Percentiles rank a stretch among this genome's conserved stretches.
Evolutionary conservation across 805 yeast species (phyloP).

Genomic region (Zygotorulaspora chibaensis): DNA sequence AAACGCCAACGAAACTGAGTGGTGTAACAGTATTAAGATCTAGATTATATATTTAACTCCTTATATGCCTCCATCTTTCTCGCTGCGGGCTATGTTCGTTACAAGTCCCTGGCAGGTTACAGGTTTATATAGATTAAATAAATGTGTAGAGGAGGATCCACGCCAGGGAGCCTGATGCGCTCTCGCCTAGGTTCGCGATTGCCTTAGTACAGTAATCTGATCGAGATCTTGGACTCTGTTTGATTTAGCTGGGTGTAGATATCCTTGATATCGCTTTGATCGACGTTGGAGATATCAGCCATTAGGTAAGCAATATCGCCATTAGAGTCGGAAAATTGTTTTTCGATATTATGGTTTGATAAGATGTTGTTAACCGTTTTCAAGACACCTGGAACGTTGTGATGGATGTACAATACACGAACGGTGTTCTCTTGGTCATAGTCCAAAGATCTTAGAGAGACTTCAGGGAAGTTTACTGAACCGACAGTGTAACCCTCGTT

Average conservation of each 20-base stretch:
- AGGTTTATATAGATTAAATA: too few species aligned
- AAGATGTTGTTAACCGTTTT: slow-evolving; percentile 94
- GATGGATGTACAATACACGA: slow-evolving; percentile 93
- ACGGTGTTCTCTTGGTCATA: slow-evolving; percentile 84
- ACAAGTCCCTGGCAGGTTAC: not conserved
- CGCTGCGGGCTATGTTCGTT: too few species aligned
- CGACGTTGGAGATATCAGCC: slow-evolving; percentile 93
- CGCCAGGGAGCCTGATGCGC: too few species aligned
- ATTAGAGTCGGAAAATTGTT: slow-evolving; percentile 95
- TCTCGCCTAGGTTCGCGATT: not conserved
- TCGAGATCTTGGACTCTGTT: slow-evolving; percentile 86
- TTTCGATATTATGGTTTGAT: slow-evolving; percentile 92
- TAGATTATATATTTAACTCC: too few species aligned
- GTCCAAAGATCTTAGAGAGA: slow-evolving; percentile 79
- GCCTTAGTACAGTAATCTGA: slow-evolving; percentile 76
- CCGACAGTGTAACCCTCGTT: slow-evolving; percentile 94
- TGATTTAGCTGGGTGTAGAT: slow-evolving; percentile 80
- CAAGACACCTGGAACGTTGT: slow-evolving; percentile 98
- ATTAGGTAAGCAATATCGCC: slow-evolving; percentile 95
- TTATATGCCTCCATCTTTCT: not conserved
- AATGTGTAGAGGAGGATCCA: too few species aligned
- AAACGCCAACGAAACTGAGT: too few species aligned
- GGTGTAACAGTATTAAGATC: too few species aligned
- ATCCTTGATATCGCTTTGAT: slow-evolving; percentile 73
- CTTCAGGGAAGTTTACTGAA: slow-evolving; percentile 99